phyloP scores from a whole-genome alignment of 1,139 yeast genomes.

The Ogataea hybrid region DNA sequence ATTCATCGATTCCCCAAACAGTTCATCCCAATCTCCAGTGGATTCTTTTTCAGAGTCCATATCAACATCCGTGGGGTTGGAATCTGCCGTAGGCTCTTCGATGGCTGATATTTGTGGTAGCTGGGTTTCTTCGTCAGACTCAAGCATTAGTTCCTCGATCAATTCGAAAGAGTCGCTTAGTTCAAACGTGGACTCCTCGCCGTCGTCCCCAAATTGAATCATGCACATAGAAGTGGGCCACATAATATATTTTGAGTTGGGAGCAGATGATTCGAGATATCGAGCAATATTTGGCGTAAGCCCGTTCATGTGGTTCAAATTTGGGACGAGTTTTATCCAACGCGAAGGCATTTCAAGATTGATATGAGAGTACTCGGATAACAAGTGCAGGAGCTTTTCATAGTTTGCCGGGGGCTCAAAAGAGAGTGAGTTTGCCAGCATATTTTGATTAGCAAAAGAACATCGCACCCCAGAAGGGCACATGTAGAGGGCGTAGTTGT shows the following conservation, averaged over 20 bases:
- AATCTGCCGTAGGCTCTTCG: slow-evolving; percentile 14
- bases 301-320: slow-evolving; percentile 64
- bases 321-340: slow-evolving; percentile 71
- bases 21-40: slow-evolving; percentile 31
- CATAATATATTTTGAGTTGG: slow-evolving; percentile 53
- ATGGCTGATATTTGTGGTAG: no score
- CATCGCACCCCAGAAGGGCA: slow-evolving; percentile 79
- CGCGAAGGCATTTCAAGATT: slow-evolving; percentile 35
- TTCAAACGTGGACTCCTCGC: slow-evolving; percentile 15
- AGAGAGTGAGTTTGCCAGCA: slow-evolving; percentile 42
- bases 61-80: slow-evolving; percentile 6
- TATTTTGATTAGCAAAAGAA: slow-evolving; percentile 46
- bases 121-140: no score
- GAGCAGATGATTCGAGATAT: slow-evolving; percentile 39
- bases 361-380: slow-evolving; percentile 47
- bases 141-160: slow-evolving; percentile 26
- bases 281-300: slow-evolving; percentile 62
- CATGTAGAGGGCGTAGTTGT: slow-evolving; percentile 55
- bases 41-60: slow-evolving; percentile 3
- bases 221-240: slow-evolving; percentile 74
- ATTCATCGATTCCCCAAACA: slow-evolving; percentile 13
- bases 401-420: slow-evolving; percentile 50
- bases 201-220: slow-evolving; percentile 43
- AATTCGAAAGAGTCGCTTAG: slow-evolving; percentile 26
- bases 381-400: slow-evolving; percentile 46